phyloP scores from a whole-genome alignment of 768 basidiomycete genomes.

The Polyporus arcularius region DNA sequence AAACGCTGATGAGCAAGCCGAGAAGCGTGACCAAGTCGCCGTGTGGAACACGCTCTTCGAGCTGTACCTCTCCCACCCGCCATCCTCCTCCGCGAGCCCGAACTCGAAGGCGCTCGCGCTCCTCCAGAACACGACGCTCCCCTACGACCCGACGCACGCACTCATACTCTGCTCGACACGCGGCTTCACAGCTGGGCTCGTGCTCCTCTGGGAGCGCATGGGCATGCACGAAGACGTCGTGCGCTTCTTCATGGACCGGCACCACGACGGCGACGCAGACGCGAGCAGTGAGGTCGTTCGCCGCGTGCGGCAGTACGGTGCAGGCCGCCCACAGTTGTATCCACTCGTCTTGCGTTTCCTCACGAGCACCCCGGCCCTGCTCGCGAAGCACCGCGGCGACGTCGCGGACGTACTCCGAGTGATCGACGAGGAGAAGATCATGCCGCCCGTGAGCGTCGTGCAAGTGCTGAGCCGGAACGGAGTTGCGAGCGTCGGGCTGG shows the following conservation, averaged over 20 bases:
- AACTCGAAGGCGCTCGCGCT: slow-evolving; percentile 73
- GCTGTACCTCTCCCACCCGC: slow-evolving; percentile 76
- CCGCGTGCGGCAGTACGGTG: slow-evolving; percentile 76
- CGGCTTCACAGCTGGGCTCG: slow-evolving; percentile 80
- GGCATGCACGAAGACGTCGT: slow-evolving; percentile 97
- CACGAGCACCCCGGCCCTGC: slow-evolving; percentile 75
- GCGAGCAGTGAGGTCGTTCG: slow-evolving; percentile 63
- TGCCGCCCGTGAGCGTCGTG: slow-evolving; percentile 88
- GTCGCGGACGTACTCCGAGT: slow-evolving; percentile 70
- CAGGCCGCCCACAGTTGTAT: slow-evolving; percentile 71
- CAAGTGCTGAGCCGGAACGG: slow-evolving; percentile 87
- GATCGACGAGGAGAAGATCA: slow-evolving; percentile 78
- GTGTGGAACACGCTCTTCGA: slow-evolving; percentile 97
- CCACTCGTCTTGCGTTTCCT: slow-evolving; percentile 88
- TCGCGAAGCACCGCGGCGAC: slow-evolving; percentile 71
- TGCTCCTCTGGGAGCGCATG: slow-evolving; percentile 89
- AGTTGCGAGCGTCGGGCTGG: slow-evolving; percentile 87
- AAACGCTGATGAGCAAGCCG: slow-evolving; percentile 46
- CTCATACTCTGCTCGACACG: slow-evolving; percentile 91
- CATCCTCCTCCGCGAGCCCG: slow-evolving; percentile 33
- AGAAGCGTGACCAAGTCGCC: slow-evolving; percentile 71
- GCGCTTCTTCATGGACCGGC: slow-evolving; percentile 87
- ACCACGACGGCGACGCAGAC: slow-evolving; percentile 38
- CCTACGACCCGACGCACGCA: slow-evolving; percentile 90
- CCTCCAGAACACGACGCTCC: slow-evolving; percentile 58